Percentiles rank a stretch among this genome's conserved stretches.
These are phyloP conservation scores for Starmerella floricola DNA, from an alignment of 805 yeast species.

Conservation along the genomic window DNA sequence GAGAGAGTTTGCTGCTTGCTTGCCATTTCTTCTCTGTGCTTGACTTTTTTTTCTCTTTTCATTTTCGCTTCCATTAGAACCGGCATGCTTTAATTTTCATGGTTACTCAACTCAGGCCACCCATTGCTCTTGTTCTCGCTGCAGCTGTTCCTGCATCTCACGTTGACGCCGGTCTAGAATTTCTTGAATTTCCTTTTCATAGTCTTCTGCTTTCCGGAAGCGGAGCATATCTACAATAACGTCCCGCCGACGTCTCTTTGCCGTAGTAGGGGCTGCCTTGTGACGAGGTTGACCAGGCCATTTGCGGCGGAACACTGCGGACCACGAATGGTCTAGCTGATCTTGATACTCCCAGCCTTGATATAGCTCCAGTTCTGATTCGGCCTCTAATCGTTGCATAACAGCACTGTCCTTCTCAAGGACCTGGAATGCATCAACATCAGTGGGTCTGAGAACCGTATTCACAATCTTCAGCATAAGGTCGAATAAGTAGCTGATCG, in stretches of 20 bases:
- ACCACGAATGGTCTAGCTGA: slow-evolving; percentile 63
- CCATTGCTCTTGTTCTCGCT: neutral
- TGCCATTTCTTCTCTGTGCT: too few relatives aligned
- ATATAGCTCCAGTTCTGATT: slow-evolving; percentile 56
- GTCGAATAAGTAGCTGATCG: slow-evolving; percentile 57
- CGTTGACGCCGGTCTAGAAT: slow-evolving; percentile 30
- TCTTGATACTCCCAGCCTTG: slow-evolving; percentile 41
- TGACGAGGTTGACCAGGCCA: slow-evolving; percentile 20
- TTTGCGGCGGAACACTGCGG: slow-evolving; percentile 34
- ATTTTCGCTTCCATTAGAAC: too few relatives aligned
- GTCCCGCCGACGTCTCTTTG: slow-evolving; percentile 19
- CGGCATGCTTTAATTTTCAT: too few relatives aligned
- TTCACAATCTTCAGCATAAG: slow-evolving; percentile 47
- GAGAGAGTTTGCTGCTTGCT: too few relatives aligned
- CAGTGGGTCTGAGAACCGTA: slow-evolving; percentile 49
- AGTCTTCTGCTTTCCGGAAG: slow-evolving; percentile 24
- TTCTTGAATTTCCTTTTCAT: slow-evolving; percentile 30
- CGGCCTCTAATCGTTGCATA: slow-evolving; percentile 57
- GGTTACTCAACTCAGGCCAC: too few relatives aligned
- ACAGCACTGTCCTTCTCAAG: slow-evolving; percentile 60
- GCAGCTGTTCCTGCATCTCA: slow-evolving; percentile 19
- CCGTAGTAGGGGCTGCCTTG: neutral
- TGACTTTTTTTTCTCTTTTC: too few relatives aligned
- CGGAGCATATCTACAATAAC: slow-evolving; percentile 24
- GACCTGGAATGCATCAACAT: slow-evolving; percentile 65